These are phyloP conservation scores for Cladosporium sp. DNA, from an alignment of 2,329 filamentous ascomycete species.

Conservation along the genomic window DNA sequence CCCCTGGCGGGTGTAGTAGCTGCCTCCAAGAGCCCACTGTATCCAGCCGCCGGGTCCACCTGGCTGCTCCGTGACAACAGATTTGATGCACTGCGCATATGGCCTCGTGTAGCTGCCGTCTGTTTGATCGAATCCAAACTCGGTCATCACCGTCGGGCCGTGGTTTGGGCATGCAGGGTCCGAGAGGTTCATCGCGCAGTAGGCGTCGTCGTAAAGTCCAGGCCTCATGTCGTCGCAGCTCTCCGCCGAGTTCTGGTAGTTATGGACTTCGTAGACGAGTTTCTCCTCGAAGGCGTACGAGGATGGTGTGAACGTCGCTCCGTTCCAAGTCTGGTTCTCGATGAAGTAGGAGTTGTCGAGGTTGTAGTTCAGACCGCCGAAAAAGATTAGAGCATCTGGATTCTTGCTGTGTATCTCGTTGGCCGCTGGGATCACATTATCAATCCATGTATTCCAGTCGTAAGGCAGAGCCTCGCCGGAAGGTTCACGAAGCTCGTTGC, in stretches of 20 bases:
- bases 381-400: constrained; percentile 49
- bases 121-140: constrained; percentile 51
- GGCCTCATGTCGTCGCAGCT: constrained; percentile 44
- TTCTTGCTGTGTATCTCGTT: constrained; percentile 48
- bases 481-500: constrained; percentile 47
- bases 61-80: constrained; percentile 39
- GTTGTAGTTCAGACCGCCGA: constrained; percentile 55
- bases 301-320: constrained; percentile 40
- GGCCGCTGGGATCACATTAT: constrained; percentile 44
- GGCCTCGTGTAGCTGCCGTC: constrained; percentile 40
- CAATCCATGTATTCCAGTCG: constrained; percentile 41
- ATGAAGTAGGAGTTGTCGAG: constrained; percentile 49
- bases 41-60: constrained; percentile 51
- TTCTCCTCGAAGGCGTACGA: constrained; percentile 50
- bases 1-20: constrained; percentile 51
- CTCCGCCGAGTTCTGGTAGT: constrained; percentile 47
- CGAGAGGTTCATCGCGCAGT: constrained; percentile 44
- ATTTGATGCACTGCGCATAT: constrained; percentile 49
- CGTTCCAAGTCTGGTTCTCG: constrained; percentile 42
- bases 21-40: constrained; percentile 46
- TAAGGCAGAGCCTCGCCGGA: constrained; percentile 33
- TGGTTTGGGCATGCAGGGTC: constrained; percentile 32
- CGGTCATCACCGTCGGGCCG: constrained; percentile 48
- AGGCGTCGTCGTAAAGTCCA: constrained; percentile 47
- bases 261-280: constrained; percentile 56